Evolutionary conservation across 495 filamentous ascomycete genomes (phyloP).

Genomic region (Neurospora sp.): DNA sequence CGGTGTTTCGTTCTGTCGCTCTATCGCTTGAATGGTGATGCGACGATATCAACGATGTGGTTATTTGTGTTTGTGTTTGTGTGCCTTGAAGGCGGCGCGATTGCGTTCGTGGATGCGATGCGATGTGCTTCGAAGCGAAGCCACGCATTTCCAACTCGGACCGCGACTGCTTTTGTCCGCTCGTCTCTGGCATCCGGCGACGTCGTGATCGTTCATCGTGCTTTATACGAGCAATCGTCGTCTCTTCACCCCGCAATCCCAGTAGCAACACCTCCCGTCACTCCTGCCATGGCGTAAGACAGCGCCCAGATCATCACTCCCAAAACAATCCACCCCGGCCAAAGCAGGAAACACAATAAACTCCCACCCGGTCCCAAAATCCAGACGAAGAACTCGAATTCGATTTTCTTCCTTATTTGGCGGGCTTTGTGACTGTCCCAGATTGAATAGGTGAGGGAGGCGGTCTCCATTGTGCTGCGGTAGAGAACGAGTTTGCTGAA

Average conservation of each 20-base stretch:
- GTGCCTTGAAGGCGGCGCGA: background rate
- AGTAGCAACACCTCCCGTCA: too few relatives aligned
- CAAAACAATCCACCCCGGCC: slow-evolving; percentile 39
- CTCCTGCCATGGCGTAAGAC: too few relatives aligned
- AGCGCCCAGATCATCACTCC: slow-evolving; percentile 7
- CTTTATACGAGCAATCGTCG: too few relatives aligned
- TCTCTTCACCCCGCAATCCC: too few relatives aligned
- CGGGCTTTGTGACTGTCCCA: slow-evolving; percentile 24
- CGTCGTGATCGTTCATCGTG: too few relatives aligned
- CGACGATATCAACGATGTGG: background rate
- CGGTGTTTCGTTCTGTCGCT: background rate
- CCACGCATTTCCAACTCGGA: too few relatives aligned
- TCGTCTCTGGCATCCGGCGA: too few relatives aligned
- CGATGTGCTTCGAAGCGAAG: too few relatives aligned
- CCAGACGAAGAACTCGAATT: slow-evolving; percentile 33
- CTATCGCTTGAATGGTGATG: background rate
- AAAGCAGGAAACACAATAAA: slow-evolving; percentile 25
- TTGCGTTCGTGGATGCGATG: background rate
- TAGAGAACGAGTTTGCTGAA: too few relatives aligned
- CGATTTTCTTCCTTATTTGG: slow-evolving; percentile 28
- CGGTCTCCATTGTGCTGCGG: background rate
- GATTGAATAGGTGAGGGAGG: background rate
- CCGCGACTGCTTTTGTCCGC: too few relatives aligned
- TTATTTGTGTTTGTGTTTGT: background rate
- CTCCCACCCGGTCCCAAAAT: slow-evolving; percentile 33